These are phyloP conservation scores for Sutorius eximius DNA, from an alignment of 1,284 basidiomycete species.

Conservation along the genomic window DNA sequence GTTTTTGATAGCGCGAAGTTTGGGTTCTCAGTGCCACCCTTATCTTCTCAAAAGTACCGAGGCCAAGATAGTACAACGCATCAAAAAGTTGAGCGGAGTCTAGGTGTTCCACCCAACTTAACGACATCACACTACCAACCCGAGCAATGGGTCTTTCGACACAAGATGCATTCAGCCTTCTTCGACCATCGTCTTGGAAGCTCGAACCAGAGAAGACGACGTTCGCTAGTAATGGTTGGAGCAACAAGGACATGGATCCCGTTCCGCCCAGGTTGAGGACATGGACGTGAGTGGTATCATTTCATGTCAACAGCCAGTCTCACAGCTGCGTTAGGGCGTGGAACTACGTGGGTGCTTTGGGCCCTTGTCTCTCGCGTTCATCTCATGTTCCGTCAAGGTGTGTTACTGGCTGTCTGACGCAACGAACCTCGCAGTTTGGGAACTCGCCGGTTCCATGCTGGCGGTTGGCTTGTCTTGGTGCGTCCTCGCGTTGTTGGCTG, in stretches of 20 bases:
- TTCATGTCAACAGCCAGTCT: neutral
- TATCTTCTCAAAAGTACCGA: slow-evolving; percentile 9
- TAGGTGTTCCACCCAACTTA: neutral
- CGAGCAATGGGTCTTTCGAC: slow-evolving; percentile 16
- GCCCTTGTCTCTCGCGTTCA: neutral
- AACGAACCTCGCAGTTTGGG: slow-evolving; percentile 46
- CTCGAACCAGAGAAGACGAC: slow-evolving; percentile 53
- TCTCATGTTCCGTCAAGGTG: slow-evolving; percentile 20
- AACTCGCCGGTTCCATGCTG: slow-evolving; percentile 51
- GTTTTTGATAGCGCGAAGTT: neutral
- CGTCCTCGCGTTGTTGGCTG: neutral
- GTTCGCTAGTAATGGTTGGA: slow-evolving; percentile 58
- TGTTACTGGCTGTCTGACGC: slow-evolving; percentile 43
- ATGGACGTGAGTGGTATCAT: slow-evolving; percentile 46
- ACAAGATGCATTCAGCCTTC: slow-evolving; percentile 11
- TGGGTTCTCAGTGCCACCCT: neutral
- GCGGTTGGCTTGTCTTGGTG: slow-evolving; percentile 56
- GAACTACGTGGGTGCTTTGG: slow-evolving; percentile 26
- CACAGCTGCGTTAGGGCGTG: slow-evolving; percentile 20
- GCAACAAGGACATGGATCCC: slow-evolving; percentile 78
- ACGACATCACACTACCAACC: neutral
- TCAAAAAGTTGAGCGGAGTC: slow-evolving; percentile 2
- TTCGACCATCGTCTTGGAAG: slow-evolving; percentile 40
- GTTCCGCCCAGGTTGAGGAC: slow-evolving; percentile 59
- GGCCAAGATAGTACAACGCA: slow-evolving; percentile 4